Percentiles rank a stretch among this genome's conserved stretches.
Evolutionary conservation across 176 grass and related monocot species (phyloP).

Genomic region (Saccharum officinarum): DNA sequence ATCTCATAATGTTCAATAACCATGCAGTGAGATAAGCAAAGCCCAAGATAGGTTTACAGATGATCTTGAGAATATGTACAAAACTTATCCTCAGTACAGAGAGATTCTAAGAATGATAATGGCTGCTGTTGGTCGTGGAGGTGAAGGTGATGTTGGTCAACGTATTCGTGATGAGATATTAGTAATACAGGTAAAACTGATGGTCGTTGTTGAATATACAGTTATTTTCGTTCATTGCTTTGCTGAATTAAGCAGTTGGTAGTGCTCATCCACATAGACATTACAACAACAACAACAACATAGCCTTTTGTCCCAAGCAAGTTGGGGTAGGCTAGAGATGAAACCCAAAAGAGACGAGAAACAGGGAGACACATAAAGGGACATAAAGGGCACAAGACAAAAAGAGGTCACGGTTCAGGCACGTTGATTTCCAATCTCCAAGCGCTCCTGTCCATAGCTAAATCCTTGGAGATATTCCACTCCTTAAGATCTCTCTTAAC

Average conservation of each 20-base stretch:
- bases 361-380: too few relatives aligned
- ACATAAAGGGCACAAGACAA: too few relatives aligned
- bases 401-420: too few relatives aligned
- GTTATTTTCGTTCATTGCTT: slow-evolving; percentile 30
- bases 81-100: slow-evolving; percentile 72
- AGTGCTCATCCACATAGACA: not conserved
- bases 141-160: slow-evolving; percentile 98
- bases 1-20: slow-evolving; percentile 24
- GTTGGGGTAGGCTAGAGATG: too few relatives aligned
- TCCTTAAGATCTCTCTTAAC: too few relatives aligned
- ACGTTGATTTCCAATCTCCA: too few relatives aligned
- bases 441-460: too few relatives aligned
- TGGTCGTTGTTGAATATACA: slow-evolving; percentile 24
- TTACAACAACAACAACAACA: too few relatives aligned
- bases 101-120: slow-evolving; percentile 90
- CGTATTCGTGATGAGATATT: slow-evolving; percentile 99
- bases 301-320: too few relatives aligned
- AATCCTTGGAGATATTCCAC: too few relatives aligned
- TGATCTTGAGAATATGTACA: slow-evolving; percentile 82
- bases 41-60: slow-evolving; percentile 91
- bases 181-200: slow-evolving; percentile 82
- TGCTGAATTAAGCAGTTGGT: not conserved
- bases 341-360: too few relatives aligned
- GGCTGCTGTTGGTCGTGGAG: slow-evolving; percentile 91
- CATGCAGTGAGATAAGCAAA: slow-evolving; percentile 95